These are phyloP conservation scores for Fusarium anguioides DNA, from an alignment of 2,329 filamentous ascomycete genomes.

Conservation along the genomic window DNA sequence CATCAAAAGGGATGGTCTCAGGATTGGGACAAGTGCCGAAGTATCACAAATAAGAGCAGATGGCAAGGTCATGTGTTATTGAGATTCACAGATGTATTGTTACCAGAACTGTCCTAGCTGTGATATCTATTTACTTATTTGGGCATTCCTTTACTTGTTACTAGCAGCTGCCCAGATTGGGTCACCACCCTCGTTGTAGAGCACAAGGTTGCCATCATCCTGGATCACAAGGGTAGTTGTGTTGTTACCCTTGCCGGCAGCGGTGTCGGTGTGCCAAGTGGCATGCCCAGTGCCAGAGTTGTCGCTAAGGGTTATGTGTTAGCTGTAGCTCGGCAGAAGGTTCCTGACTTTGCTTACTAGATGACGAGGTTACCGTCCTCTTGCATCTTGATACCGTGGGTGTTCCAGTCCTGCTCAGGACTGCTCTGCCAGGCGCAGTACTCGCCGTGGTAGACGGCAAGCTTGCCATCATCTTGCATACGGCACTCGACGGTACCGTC, in stretches of 20 bases:
- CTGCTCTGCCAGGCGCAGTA: constrained; percentile 11
- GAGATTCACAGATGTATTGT: neutral
- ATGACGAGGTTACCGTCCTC: constrained; percentile 12
- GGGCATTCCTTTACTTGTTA: neutral
- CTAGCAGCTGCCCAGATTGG: constrained; percentile 1
- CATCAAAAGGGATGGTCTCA: neutral
- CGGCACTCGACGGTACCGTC: constrained; percentile 7
- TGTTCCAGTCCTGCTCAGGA: neutral
- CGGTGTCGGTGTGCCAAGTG: constrained; percentile 5
- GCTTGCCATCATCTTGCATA: constrained; percentile 20
- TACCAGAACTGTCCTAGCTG: neutral
- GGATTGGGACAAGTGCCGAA: neutral
- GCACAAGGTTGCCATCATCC: constrained; percentile 8
- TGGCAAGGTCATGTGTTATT: neutral
- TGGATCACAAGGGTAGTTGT: constrained; percentile 2
- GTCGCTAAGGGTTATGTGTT: neutral
- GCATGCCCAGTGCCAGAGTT: constrained; percentile 1
- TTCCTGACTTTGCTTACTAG: neutral
- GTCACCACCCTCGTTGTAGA: neutral
- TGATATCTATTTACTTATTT: neutral
- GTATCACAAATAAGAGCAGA: neutral
- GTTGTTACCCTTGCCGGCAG: neutral
- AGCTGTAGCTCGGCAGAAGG: neutral
- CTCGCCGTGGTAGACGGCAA: constrained; percentile 5
- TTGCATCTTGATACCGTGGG: constrained; percentile 7